Evolutionary conservation across 306 rosid genomes (phyloP).

Genomic region (cucumber (Cucumis sativus)): Cucumber_9930_V3 NC_026656.2:7714001-7714500

Average conservation of each 20-base stretch:
- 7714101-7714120: background rate
- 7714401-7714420: slow-evolving; percentile 53
- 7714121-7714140: background rate
- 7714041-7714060: background rate
- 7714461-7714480: slow-evolving; percentile 70
- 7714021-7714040: background rate
- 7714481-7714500: slow-evolving; percentile 57
- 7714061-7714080: background rate
- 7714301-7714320: background rate
- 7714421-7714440: slow-evolving; percentile 93
- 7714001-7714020: background rate
- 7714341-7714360: background rate
- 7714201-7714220: background rate
- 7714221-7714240: background rate
- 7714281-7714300: background rate
- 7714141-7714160: background rate
- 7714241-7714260: background rate
- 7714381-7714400: background rate
- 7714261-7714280: background rate
- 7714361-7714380: background rate
- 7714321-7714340: background rate
- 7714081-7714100: background rate
- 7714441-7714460: slow-evolving; percentile 79
- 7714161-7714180: background rate
- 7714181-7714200: background rate